Evolutionary conservation across 2,329 filamentous ascomycete species (phyloP).

Genomic region (Sarocladium oryzae): DNA sequence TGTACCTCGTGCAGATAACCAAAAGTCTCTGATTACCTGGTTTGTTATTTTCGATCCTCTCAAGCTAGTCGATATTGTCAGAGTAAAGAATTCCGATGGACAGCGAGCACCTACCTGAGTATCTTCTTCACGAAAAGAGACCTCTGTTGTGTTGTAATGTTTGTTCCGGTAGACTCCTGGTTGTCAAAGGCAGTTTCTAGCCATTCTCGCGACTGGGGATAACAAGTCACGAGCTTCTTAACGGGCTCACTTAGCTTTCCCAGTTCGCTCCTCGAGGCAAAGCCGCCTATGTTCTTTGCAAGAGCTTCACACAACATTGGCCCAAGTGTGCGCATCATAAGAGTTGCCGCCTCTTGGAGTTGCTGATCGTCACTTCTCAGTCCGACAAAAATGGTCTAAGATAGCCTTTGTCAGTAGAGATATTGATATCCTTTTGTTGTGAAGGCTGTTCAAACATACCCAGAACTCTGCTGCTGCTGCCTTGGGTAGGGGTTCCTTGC

Average conservation of each 20-base stretch:
- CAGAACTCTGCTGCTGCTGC: conserved; percentile 68
- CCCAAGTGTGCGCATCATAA: conserved; percentile 52
- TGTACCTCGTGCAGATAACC: conserved; percentile 58
- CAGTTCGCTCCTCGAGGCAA: conserved; percentile 63
- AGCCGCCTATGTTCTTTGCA: conserved; percentile 60
- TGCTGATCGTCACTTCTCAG: conserved; percentile 36
- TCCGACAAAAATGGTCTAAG: conserved; percentile 46
- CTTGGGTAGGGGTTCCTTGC: conserved; percentile 70
- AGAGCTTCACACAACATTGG: conserved; percentile 54
- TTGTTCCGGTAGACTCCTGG: conserved; percentile 37
- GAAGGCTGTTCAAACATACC: conserved; percentile 39
- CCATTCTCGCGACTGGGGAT: conserved; percentile 53
- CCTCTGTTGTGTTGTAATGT: conserved; percentile 53
- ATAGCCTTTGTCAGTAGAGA: neutral
- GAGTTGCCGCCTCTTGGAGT: conserved; percentile 37
- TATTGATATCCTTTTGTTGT: neutral
- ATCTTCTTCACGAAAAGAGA: conserved; percentile 59
- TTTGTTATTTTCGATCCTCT: conserved; percentile 60
- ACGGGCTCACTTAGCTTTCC: conserved; percentile 65
- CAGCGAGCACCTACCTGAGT: conserved; percentile 42
- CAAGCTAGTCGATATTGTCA: conserved; percentile 37
- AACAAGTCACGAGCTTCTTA: conserved; percentile 57
- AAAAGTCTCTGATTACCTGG: conserved; percentile 64
- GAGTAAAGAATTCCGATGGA: neutral
- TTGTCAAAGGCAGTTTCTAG: conserved; percentile 36